Evolutionary conservation across 345 rosid species (phyloP).

Genomic region (Acer saccharum): DNA sequence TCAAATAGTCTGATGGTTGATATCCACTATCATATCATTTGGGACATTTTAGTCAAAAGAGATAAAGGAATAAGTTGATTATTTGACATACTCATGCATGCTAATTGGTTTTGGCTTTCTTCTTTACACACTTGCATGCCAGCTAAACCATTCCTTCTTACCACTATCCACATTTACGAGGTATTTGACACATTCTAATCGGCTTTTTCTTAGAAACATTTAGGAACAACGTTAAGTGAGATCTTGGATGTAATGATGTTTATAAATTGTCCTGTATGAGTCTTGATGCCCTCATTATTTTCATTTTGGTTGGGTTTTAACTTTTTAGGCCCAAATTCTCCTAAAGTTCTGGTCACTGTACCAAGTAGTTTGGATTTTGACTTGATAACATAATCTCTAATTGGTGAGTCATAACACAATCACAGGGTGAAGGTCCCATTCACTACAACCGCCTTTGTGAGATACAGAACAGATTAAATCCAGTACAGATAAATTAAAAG

Average conservation of each 20-base stretch:
- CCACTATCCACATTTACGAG: background rate
- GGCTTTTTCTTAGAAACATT: background rate
- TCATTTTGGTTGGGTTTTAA: background rate
- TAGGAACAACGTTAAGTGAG: too few relatives aligned
- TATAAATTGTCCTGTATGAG: slow-evolving; percentile 1
- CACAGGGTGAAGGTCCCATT: background rate
- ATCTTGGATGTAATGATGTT: background rate
- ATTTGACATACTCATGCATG: background rate
- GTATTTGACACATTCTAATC: background rate
- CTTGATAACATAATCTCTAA: background rate
- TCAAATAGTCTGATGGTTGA: background rate
- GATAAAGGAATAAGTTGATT: background rate
- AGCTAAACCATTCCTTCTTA: background rate
- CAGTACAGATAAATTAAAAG: background rate
- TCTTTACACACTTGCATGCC: background rate
- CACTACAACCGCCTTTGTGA: background rate
- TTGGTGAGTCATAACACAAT: background rate
- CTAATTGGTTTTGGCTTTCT: background rate
- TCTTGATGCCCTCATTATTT: background rate
- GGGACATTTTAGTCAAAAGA: background rate
- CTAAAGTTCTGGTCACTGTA: too few relatives aligned
- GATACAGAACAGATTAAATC: background rate
- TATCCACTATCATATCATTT: background rate
- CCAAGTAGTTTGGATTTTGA: too few relatives aligned
- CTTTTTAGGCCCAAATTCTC: background rate